A percentile compares a stretch with the other conserved stretches of the same genome.
Conservation (phyloP, 177 flowering plant genomes). For the Telopea speciosissima region DNA sequence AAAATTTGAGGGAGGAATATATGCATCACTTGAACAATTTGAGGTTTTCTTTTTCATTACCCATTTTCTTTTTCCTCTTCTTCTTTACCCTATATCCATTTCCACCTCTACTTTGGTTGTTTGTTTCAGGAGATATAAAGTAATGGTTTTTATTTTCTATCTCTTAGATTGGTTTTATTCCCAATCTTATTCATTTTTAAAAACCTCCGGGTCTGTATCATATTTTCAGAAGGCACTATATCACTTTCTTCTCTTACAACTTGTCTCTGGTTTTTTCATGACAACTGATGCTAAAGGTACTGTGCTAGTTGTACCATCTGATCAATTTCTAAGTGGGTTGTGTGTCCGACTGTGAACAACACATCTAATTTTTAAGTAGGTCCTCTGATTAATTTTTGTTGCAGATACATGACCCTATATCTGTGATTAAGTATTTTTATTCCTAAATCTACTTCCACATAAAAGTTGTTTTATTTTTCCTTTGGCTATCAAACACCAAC, state of each 20-base stretch:
- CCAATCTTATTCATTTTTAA: too few relatives aligned
- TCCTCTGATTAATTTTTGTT: not conserved
- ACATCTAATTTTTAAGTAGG: not conserved
- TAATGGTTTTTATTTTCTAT: not conserved
- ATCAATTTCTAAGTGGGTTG: not conserved
- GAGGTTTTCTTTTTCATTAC: slow-evolving; percentile 41
- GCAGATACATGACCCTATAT: not conserved
- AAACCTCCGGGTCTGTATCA: too few relatives aligned
- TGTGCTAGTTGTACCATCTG: not conserved
- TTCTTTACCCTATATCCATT: too few relatives aligned
- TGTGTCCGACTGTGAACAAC: not conserved
- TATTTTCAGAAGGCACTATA: too few relatives aligned
- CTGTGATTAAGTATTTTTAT: not conserved
- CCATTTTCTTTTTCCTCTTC: not conserved
- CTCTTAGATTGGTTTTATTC: too few relatives aligned
- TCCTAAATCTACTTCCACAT: not conserved
- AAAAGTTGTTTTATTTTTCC: not conserved
- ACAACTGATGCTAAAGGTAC: too few relatives aligned
- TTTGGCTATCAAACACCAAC: not conserved
- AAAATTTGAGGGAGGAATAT: slow-evolving; percentile 74
- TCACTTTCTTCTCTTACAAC: too few relatives aligned
- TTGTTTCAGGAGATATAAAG: not conserved
- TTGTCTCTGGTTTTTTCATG: too few relatives aligned
- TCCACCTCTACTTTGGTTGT: not conserved
- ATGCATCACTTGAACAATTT: slow-evolving; percentile 49